A percentile compares a stretch with the other conserved stretches of the same genome.
These are phyloP conservation scores for Diplodia scrobiculata DNA, from an alignment of 2,329 filamentous ascomycete species.

Conservation along the genomic window DNA sequence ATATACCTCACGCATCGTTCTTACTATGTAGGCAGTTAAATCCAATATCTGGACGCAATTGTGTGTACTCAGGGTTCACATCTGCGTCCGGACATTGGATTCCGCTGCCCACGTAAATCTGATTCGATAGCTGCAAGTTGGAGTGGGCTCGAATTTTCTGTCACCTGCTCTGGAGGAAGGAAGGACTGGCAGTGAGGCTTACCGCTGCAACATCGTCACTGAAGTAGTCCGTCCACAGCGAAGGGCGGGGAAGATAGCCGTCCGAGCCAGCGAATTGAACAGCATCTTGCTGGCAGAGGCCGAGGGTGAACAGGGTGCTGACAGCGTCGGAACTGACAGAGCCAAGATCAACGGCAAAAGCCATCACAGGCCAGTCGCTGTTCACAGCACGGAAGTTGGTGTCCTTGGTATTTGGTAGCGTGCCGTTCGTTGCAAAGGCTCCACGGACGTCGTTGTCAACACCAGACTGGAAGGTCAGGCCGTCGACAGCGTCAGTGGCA, in stretches of 20 bases:
- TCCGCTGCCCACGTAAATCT: no score
- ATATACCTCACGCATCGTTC: no score
- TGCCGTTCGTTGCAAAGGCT: constrained; percentile 50
- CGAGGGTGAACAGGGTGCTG: constrained; percentile 54
- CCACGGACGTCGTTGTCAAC: constrained; percentile 51
- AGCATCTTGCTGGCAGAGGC: constrained; percentile 53
- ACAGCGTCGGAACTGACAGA: constrained; percentile 43
- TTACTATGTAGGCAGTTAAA: no score
- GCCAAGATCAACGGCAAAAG: constrained; percentile 55
- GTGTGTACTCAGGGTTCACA: no score
- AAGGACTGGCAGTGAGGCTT: constrained; percentile 33
- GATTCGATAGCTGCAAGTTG: no score
- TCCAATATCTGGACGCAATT: no score
- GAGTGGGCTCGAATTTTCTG: no score
- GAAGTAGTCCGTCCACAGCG: constrained; percentile 56
- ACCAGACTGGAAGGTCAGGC: constrained; percentile 53
- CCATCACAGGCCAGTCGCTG: constrained; percentile 57
- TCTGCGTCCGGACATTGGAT: no score
- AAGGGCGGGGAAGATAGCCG: constrained; percentile 46
- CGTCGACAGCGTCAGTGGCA: constrained; percentile 48
- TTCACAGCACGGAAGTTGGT: constrained; percentile 55
- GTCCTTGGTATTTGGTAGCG: constrained; percentile 51
- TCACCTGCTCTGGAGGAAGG: no score
- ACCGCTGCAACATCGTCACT: constrained; percentile 48
- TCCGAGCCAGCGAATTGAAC: constrained; percentile 54